These are phyloP conservation scores for Ciborinia camelliae DNA, from an alignment of 2,329 filamentous ascomycete genomes.

Conservation along the genomic window DNA sequence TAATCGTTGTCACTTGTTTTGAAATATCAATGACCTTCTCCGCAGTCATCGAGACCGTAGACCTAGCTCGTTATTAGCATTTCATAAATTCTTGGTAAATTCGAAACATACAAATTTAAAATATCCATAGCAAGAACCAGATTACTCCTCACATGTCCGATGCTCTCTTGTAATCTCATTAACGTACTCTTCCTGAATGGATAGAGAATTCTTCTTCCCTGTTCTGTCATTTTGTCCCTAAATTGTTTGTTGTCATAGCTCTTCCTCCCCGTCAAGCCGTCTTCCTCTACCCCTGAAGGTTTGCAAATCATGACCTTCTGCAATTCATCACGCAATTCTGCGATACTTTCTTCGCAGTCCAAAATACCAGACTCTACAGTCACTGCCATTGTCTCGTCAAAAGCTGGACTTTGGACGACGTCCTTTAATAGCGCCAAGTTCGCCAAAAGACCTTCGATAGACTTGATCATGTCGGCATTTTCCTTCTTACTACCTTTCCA, in stretches of 20 bases:
- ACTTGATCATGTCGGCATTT: slow-evolving; percentile 9
- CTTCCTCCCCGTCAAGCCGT: neutral
- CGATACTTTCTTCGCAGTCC: slow-evolving; percentile 15
- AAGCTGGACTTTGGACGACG: neutral
- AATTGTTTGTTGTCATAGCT: neutral
- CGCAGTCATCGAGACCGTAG: slow-evolving; percentile 7
- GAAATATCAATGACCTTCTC: slow-evolving; percentile 11
- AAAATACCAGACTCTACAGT: slow-evolving; percentile 8
- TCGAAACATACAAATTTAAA: slow-evolving; percentile 20
- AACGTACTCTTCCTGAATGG: slow-evolving; percentile 25
- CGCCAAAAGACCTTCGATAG: slow-evolving; percentile 4
- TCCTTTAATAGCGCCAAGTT: neutral
- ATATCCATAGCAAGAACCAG: slow-evolving; percentile 19
- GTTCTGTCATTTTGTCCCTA: slow-evolving; percentile 18
- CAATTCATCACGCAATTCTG: slow-evolving; percentile 11
- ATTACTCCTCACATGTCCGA: slow-evolving; percentile 19
- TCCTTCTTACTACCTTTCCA: slow-evolving; percentile 17
- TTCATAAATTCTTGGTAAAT: neutral
- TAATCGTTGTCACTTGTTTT: slow-evolving; percentile 13
- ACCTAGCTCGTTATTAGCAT: neutral
- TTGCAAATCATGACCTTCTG: slow-evolving; percentile 15
- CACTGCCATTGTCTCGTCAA: neutral
- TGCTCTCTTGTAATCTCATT: slow-evolving; percentile 20
- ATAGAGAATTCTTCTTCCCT: slow-evolving; percentile 22
- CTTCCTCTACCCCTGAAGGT: neutral